Conservation (phyloP, 371 early-diverging fungal species). For the Actinomucor elegans region DNA sequence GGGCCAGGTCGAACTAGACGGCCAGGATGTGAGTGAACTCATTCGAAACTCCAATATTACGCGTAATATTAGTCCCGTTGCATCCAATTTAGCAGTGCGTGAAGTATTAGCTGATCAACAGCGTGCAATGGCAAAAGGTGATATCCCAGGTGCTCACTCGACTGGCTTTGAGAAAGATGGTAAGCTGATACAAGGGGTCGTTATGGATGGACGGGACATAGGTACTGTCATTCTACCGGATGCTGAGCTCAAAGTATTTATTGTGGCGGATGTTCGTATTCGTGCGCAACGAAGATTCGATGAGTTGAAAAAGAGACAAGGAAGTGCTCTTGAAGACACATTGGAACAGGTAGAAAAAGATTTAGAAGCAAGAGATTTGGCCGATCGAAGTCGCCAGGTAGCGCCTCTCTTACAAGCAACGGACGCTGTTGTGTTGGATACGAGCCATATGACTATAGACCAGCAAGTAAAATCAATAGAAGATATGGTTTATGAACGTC, state of each 20-base stretch:
- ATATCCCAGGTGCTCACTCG: conserved; percentile 16
- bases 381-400: conserved; percentile 71
- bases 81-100: conserved; percentile 68
- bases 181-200: conserved; percentile 57
- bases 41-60: conserved; percentile 72
- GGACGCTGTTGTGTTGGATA: conserved; percentile 86
- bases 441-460: conserved; percentile 70
- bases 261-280: conserved; percentile 72
- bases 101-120: conserved; percentile 65
- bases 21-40: conserved; percentile 63
- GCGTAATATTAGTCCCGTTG: conserved; percentile 65
- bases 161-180: conserved; percentile 19
- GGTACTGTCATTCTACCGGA: conserved; percentile 88
- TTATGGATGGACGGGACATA: conserved; percentile 96
- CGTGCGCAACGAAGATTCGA: conserved; percentile 80
- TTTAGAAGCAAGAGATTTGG: conserved; percentile 71
- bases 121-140: conserved; percentile 36
- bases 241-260: conserved; percentile 89
- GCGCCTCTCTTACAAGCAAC: conserved; percentile 80
- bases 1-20: conserved; percentile 57
- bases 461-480: conserved; percentile 77
- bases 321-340: conserved; percentile 33
- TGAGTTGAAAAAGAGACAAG: conserved; percentile 49
- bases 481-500: conserved; percentile 34
- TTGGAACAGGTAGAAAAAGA: conserved; percentile 57